Base-by-base conservation (phyloP, 2,329 filamentous ascomycete species). In the Cladophialophora chaetospira region DNA sequence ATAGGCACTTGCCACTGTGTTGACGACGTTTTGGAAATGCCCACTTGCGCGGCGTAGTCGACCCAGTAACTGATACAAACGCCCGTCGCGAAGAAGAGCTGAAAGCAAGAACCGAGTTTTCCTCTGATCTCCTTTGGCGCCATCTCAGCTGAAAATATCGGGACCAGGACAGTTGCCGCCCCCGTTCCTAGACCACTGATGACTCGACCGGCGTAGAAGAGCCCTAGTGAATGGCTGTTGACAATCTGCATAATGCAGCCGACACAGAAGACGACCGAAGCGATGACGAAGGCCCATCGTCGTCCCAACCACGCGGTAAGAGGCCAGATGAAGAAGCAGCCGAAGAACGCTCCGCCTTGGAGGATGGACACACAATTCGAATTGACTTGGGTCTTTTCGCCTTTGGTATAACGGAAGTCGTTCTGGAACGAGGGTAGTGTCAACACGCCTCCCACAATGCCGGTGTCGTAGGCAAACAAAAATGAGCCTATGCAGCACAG, bases 1-100 rank as follows among this genome's bases (percentile, higher is more conserved):
- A 84, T 75, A 1, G 80, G 81, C 25, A 83, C 75, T 67, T 82
- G 80, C 82, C 80, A 84, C 68, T 83, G 80, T 2, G 67, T 67
- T 0, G 75, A 61, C 4, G 36, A 71, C 65, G n/a, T 2, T 57
- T 63, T 55, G 2, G 65, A 53, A 42, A 76, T 68, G 53, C 69
- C 63, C 29, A 67, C 67, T 1, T 69, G 63, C 4, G 77, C 75
- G 13, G 71, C 78, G 53, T 81, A 82, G 66, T 82, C 78, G 40
- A 82, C 71, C 77, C 79, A 82, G 66, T 82, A 82, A 3, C 76
- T 78, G 0, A 73, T 69, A 42, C 81, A 77, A 49, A 82, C 81
- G 1, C 79, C 73, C 60, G 76, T 69, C 0, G 76, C 78, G 61
- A 74, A 82, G 58, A 79, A 77, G 53, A 78, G 75, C 61, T 82